Percentiles rank a stretch among this genome's conserved stretches.
These are phyloP conservation scores for Globisporangium radiosum DNA, from an alignment of 352 stramenopile genomes.

Conservation along the genomic window DNA sequence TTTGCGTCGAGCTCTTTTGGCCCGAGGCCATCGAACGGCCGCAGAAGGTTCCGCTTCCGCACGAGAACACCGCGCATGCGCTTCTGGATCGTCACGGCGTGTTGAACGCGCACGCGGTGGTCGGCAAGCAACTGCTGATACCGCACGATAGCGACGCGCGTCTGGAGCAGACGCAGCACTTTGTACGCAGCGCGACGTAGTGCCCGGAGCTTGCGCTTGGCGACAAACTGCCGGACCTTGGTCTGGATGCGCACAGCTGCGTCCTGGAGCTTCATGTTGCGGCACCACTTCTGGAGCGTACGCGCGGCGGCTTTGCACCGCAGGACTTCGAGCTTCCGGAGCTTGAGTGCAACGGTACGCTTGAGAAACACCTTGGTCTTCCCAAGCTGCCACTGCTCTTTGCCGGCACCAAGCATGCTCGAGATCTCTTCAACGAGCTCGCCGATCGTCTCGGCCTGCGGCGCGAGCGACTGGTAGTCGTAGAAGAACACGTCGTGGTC, in stretches of 20 bases:
- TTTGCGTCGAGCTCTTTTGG: slow-evolving; percentile 74
- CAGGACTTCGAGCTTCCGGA: slow-evolving; percentile 75
- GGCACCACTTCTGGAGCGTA: slow-evolving; percentile 78
- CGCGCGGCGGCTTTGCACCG: slow-evolving; percentile 79
- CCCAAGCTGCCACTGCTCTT: slow-evolving; percentile 86
- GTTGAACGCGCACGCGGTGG: slow-evolving; percentile 28
- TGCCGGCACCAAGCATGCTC: slow-evolving; percentile 74
- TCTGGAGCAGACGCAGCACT: slow-evolving; percentile 50
- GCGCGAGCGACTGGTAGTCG: slow-evolving; percentile 81
- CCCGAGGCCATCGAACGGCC: slow-evolving; percentile 69
- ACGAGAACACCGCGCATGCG: slow-evolving; percentile 62
- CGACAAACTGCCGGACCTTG: slow-evolving; percentile 61
- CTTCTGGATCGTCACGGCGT: slow-evolving; percentile 71
- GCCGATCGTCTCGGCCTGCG: slow-evolving; percentile 77
- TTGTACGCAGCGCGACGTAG: slow-evolving; percentile 56
- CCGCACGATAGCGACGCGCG: slow-evolving; percentile 54
- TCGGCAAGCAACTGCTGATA: slow-evolving; percentile 48
- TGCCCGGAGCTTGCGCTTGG: slow-evolving; percentile 38
- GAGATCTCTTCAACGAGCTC: slow-evolving; percentile 84
- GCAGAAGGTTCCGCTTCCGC: slow-evolving; percentile 67
- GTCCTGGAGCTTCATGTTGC: slow-evolving; percentile 55
- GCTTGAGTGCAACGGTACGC: slow-evolving; percentile 67
- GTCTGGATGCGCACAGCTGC: slow-evolving; percentile 66
- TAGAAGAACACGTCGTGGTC: slow-evolving; percentile 91
- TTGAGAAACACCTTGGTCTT: slow-evolving; percentile 89